Evolutionary conservation across 2,329 filamentous ascomycete genomes (phyloP).

Genomic region (Hymenoscyphus scutula): DNA sequence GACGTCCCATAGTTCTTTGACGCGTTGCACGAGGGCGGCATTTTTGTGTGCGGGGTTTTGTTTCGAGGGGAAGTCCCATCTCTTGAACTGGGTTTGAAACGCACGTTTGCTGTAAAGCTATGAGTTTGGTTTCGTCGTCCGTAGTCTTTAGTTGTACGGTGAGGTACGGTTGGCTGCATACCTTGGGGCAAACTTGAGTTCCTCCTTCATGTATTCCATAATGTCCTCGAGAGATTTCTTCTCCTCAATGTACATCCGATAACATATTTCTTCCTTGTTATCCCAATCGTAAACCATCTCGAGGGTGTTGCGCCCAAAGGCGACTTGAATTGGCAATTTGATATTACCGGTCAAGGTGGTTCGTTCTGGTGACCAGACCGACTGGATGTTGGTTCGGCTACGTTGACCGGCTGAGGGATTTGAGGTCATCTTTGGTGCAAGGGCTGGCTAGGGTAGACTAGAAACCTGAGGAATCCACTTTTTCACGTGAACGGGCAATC

Average conservation of each 20-base stretch:
- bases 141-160: slow-evolving; percentile 23
- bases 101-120: slow-evolving; percentile 61
- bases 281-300: slow-evolving; percentile 61
- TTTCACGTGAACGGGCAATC: not conserved
- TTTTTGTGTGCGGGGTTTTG: slow-evolving; percentile 72
- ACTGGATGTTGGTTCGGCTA: not conserved
- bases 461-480: not conserved
- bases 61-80: slow-evolving; percentile 77
- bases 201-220: slow-evolving; percentile 65
- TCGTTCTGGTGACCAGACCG: slow-evolving; percentile 25
- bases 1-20: slow-evolving; percentile 74
- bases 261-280: slow-evolving; percentile 63
- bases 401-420: not conserved
- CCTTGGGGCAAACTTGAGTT: slow-evolving; percentile 69
- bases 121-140: slow-evolving; percentile 11
- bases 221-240: slow-evolving; percentile 71
- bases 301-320: slow-evolving; percentile 11
- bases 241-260: slow-evolving; percentile 74
- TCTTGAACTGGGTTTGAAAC: slow-evolving; percentile 72
- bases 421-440: not conserved
- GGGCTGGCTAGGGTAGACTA: no score
- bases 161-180: slow-evolving; percentile 41
- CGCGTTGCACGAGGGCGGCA: slow-evolving; percentile 60
- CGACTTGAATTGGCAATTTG: slow-evolving; percentile 10
- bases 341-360: slow-evolving; percentile 19